Evolutionary conservation across 2,329 filamentous ascomycete species (phyloP), one percentile per base, ranked within the genome.

Genomic region (Fulvia fulva): DNA sequence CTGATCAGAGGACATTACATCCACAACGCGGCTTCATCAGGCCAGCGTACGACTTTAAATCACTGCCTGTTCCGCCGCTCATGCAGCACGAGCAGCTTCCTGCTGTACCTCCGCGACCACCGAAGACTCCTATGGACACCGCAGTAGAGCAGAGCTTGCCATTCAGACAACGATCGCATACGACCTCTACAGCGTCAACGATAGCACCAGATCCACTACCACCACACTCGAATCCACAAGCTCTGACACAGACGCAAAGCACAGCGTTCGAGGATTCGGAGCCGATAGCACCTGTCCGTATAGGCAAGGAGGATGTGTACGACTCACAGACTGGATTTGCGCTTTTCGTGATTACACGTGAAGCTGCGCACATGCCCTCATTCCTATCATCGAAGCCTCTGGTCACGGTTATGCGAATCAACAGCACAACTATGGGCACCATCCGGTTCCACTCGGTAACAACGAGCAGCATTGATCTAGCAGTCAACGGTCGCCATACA

Each of bases 171-270:
- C 45, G 53, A 30, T 41, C 55, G n/a, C 41, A 51, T 30, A 50
- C 59, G n/a, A 11, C 43, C 25, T 50, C 41, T 14, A 37, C 45
- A 57, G 50, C 55, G 11, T 46, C 44, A 43, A 46, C 37, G 28
- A 63, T 64, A 7, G 58, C 60, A 28, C 65, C 66, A 32, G 60
- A 65, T 55, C 61, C 57, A 9, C 57, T 67, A 0, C 65, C 62
- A 45, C 62, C 65, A 22, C 63, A 67, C 43, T 63, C 63, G 1
- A 65, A 63, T 47, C 63, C 64, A 12, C 63, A 65, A 47, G 53
- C 58, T 9, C 53, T 67, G 16, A 65, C 62, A 11, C 59, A 53
- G 47, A 56, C 58, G 12, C 62, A 66, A 52, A 61, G 53, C 32
- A 26, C 44, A 25, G 65, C 65, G 21, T 63, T 57, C 45, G 28